Percentiles rank a stretch among this genome's conserved stretches.
Evolutionary conservation across 1,139 yeast species (phyloP).

Genomic region (Taiozyma sp.): DNA sequence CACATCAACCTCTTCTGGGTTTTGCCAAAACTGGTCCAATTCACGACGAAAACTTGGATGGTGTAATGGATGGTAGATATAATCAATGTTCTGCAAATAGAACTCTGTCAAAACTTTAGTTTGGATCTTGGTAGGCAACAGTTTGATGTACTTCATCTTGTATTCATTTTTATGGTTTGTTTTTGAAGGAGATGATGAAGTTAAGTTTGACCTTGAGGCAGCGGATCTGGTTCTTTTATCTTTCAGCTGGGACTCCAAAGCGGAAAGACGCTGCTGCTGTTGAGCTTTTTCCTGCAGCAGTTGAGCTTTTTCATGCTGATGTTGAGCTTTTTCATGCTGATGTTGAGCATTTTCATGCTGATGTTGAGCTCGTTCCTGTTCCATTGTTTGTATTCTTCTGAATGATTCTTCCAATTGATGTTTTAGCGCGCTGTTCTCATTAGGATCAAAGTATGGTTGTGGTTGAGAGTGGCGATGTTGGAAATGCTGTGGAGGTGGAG

Average conservation of each 20-base stretch:
- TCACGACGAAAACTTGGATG: constrained; percentile 23
- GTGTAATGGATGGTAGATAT: constrained; percentile 27
- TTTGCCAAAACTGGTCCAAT: constrained; percentile 20
- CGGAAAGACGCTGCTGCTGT: constrained; percentile 1
- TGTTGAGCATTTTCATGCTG: neutral
- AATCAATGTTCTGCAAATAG: constrained; percentile 25
- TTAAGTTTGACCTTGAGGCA: neutral
- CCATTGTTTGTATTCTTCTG: constrained; percentile 13
- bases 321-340: too few species aligned
- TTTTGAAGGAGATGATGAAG: neutral
- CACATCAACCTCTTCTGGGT: constrained; percentile 19
- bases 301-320: too few species aligned
- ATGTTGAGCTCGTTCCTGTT: constrained; percentile 11
- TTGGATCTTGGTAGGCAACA: constrained; percentile 20
- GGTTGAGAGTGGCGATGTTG: neutral
- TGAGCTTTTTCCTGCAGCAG: too few species aligned
- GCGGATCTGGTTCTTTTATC: neutral
- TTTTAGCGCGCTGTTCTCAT: constrained; percentile 3
- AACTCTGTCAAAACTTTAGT: constrained; percentile 21
- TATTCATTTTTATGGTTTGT: constrained; percentile 4
- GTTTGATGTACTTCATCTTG: constrained; percentile 13
- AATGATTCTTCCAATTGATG: constrained; percentile 10
- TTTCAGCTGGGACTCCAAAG: constrained; percentile 8
- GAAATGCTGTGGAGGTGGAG: neutral
- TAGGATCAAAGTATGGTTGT: constrained; percentile 2